These are phyloP conservation scores for Saposhnikovia divaricata DNA, from an alignment of 129 eudicot species.

Conservation along the genomic window DNA sequence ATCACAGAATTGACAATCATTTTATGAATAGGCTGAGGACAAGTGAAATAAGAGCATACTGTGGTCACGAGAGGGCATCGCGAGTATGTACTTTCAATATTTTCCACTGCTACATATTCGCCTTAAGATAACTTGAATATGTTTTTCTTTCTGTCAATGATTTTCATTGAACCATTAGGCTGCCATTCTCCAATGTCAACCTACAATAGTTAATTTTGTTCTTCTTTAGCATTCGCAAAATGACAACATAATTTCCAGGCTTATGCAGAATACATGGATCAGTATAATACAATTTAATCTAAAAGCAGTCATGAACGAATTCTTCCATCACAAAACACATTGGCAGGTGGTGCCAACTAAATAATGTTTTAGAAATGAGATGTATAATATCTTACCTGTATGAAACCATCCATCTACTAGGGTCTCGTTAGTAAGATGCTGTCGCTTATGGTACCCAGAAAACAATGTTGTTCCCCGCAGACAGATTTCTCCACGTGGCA, in stretches of 20 bases:
- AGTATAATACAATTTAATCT: background rate
- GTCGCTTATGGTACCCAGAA: slow-evolving; percentile 83
- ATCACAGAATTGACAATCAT: background rate
- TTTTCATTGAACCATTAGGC: slow-evolving; percentile 84
- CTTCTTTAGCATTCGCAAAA: background rate
- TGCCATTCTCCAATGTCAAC: slow-evolving; percentile 98
- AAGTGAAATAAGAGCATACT: slow-evolving; percentile 33
- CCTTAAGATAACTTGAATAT: slow-evolving; percentile 97
- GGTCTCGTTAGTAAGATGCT: slow-evolving; percentile 56
- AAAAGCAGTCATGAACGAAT: background rate
- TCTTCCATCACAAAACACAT: background rate
- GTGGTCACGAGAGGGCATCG: slow-evolving; percentile 73
- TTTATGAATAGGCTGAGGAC: background rate
- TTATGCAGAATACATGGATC: background rate
- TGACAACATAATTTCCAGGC: background rate
- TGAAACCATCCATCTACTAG: slow-evolving; percentile 95
- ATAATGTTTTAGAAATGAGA: background rate
- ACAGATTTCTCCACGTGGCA: slow-evolving; percentile 95
- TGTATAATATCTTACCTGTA: slow-evolving; percentile 45
- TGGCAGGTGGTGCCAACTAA: background rate
- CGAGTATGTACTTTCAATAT: slow-evolving; percentile 65
- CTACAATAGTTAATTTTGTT: slow-evolving; percentile 25
- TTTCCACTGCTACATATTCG: slow-evolving; percentile 94
- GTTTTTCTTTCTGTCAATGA: slow-evolving; percentile 95
- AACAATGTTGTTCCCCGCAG: slow-evolving; percentile 76